phyloP scores from a whole-genome alignment of 495 filamentous ascomycete species.

The Oidiodendron maius region DNA sequence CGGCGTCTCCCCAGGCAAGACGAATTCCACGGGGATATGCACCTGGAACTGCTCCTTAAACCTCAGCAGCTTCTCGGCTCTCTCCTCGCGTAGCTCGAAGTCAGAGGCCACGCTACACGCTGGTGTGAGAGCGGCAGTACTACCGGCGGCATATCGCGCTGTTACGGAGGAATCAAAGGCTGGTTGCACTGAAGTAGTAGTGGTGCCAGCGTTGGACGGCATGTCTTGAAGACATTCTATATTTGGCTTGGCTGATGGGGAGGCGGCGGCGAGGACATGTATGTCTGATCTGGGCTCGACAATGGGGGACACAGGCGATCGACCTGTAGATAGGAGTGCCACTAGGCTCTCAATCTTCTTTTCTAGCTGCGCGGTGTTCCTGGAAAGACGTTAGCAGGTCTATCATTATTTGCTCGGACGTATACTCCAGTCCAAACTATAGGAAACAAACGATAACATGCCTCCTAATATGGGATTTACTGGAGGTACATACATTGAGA shows the following conservation, averaged over 20 bases:
- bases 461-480: neutral
- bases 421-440: neutral
- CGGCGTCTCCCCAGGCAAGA: slow-evolving; percentile 3
- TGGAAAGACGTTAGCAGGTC: no score
- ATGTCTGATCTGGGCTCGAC: no score
- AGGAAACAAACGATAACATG: neutral
- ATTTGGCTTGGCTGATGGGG: neutral
- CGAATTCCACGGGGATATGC: slow-evolving; percentile 11
- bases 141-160: neutral
- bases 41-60: slow-evolving; percentile 4
- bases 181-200: no score
- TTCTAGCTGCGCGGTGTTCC: slow-evolving; percentile 15
- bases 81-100: neutral
- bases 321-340: slow-evolving; percentile 7
- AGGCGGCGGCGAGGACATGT: neutral
- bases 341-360: slow-evolving; percentile 19
- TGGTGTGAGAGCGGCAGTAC: neutral
- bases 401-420: neutral
- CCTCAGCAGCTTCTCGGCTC: slow-evolving; percentile 2
- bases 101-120: neutral
- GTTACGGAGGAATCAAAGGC: neutral
- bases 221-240: neutral
- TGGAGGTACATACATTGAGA: slow-evolving; percentile 4
- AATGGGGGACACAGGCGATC: neutral
- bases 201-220: neutral